Evolutionary conservation across 2,329 filamentous ascomycete genomes (phyloP).

Genomic region (Ilyonectria destructans): DNA sequence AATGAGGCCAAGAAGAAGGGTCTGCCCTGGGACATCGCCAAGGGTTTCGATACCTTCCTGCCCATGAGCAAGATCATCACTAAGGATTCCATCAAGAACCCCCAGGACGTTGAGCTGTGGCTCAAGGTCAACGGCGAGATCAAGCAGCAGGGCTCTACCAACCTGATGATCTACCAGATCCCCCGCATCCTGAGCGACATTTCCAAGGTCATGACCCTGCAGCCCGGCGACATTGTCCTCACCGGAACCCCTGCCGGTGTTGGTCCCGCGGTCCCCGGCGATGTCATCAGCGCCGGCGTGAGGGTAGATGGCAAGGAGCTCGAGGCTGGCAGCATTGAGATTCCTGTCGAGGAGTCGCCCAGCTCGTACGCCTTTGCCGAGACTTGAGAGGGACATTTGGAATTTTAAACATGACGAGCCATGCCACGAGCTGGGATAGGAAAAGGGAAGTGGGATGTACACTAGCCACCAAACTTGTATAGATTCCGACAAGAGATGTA

Average conservation of each 20-base stretch:
- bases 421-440: background rate
- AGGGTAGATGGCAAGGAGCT: slow-evolving; percentile 86
- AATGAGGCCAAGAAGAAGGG: slow-evolving; percentile 97
- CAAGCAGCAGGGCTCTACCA: slow-evolving; percentile 90
- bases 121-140: slow-evolving; percentile 86
- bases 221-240: slow-evolving; percentile 92
- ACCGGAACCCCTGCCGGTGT: slow-evolving; percentile 99
- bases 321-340: slow-evolving; percentile 87
- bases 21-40: slow-evolving; percentile 95
- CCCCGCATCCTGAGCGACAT: slow-evolving; percentile 92
- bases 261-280: slow-evolving; percentile 86
- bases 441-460: slow-evolving; percentile 6
- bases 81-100: slow-evolving; percentile 86
- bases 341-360: slow-evolving; percentile 84
- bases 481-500: slow-evolving; percentile 18
- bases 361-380: slow-evolving; percentile 84
- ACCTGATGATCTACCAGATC: slow-evolving; percentile 94
- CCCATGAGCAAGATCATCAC: slow-evolving; percentile 87
- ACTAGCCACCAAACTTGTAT: slow-evolving; percentile 15
- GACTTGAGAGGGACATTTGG: slow-evolving; percentile 65
- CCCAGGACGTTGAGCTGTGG: slow-evolving; percentile 90
- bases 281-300: slow-evolving; percentile 89
- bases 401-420: slow-evolving; percentile 1
- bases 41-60: slow-evolving; percentile 98
- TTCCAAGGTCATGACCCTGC: slow-evolving; percentile 93